These are phyloP conservation scores for Colletotrichum sp. DNA, from an alignment of 2,329 filamentous ascomycete genomes.

Conservation along the genomic window DNA sequence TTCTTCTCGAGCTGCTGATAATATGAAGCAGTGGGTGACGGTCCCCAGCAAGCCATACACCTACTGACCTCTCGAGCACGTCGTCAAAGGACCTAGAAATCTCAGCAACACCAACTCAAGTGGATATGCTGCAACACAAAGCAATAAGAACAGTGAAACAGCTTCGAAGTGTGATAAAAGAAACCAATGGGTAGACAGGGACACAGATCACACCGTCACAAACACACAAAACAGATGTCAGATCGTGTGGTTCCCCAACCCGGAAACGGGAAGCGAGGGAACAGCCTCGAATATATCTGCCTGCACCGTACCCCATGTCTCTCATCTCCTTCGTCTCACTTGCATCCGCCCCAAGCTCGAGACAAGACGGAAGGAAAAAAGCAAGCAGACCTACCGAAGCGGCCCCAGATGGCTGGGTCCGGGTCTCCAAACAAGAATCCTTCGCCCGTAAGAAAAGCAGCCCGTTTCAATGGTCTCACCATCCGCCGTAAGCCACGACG, in stretches of 20 bases:
- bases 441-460: not conserved
- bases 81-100: not conserved
- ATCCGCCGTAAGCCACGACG: not conserved
- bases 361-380: not conserved
- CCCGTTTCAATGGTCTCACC: not conserved
- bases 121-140: not conserved
- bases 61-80: not conserved
- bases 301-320: not conserved
- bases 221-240: not conserved
- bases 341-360: not conserved
- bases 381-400: not conserved
- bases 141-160: not conserved
- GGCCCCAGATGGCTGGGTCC: not conserved
- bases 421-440: not conserved
- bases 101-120: not conserved
- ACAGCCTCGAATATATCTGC: not conserved
- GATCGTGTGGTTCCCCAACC: not conserved
- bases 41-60: not conserved
- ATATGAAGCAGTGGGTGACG: not conserved
- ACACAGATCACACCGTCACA: not conserved
- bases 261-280: not conserved
- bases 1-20: not conserved
- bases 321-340: not conserved
- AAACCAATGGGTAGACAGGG: not conserved
- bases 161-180: not conserved